Evolutionary conservation across 2,329 filamentous ascomycete genomes (phyloP), one percentile per base, ranked within the genome.

Genomic region (Hypoxylon sp.): DNA sequence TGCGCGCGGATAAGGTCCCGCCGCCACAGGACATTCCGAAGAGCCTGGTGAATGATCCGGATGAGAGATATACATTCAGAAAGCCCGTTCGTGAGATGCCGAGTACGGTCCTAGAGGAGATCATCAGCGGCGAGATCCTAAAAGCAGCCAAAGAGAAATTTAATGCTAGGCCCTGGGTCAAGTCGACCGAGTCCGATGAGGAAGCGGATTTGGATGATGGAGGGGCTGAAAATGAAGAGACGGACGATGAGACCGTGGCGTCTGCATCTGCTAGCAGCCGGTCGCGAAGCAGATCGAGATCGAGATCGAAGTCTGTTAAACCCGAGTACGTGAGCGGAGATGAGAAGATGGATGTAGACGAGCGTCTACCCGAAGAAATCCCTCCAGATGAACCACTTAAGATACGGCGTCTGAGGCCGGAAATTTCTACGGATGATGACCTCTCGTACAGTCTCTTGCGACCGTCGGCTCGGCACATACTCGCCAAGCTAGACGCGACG

Each of bases 351-450:
- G 74, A 73, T 23, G 70, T 67, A 2, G 74, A 77, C 2, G 65
- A 65, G 28, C 25, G 30, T 7, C 43, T 59, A 5, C 51, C 52
- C 45, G 53, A 64, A 13, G 43, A 52, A 3, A 46, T 38, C 14
- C 21, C 38, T 17, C 36, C 25, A 36, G 25, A 62, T 5, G 23
- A 45, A 3, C n/a, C 34, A 30, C 30, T 34, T 6, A 58, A 63
- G 51, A 66, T 57, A 49, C 63, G 52, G 5, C 55, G 5, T 17
- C 80, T 82, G 34, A 77, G 79, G 10, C 88, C 91, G 0, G 82
- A 85, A 1, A 79, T 93, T 4, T 86, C 91, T 6, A 85, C 88
- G 1, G 90, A 97, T 72, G 93, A 97, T 71, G 89, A 91, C 1
- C 77, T 83, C 51, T 92, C 93, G 0, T 82, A 85, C 64, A 77